phyloP scores from a whole-genome alignment of 306 rosid genomes.

The Purshia tridentata region DNA sequence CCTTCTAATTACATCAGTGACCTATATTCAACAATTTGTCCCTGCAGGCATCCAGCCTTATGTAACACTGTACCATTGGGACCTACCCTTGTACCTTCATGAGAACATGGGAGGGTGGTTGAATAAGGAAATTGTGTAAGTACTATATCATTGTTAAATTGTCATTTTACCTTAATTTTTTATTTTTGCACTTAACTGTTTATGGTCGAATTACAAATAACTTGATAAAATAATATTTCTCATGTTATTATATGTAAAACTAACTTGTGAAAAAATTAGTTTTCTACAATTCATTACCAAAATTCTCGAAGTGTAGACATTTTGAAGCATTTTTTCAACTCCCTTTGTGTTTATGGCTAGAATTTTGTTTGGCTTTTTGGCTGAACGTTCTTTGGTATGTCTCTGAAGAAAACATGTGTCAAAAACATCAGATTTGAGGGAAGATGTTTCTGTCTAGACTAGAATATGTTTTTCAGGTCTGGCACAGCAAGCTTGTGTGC shows the following conservation, averaged over 20 bases:
- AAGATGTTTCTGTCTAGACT: too few species aligned
- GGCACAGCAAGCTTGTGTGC: too few species aligned
- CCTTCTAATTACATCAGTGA: slow-evolving; percentile 13
- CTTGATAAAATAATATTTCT: neutral
- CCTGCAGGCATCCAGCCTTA: slow-evolving; percentile 79
- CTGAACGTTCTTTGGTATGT: neutral
- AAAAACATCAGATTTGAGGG: too few species aligned
- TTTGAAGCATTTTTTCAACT: neutral
- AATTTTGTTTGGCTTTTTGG: neutral
- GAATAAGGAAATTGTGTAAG: slow-evolving; percentile 74
- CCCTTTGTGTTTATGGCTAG: neutral
- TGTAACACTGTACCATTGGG: slow-evolving; percentile 93
- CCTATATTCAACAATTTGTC: slow-evolving; percentile 26
- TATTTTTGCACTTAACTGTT: neutral
- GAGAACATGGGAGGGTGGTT: slow-evolving; percentile 89
- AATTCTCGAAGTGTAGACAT: neutral
- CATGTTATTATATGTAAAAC: neutral
- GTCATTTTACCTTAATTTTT: neutral
- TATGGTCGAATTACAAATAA: neutral
- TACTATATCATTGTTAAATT: slow-evolving; percentile 1
- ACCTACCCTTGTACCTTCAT: slow-evolving; percentile 89
- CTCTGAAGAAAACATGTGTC: too few species aligned
- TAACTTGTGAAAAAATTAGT: neutral
- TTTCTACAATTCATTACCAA: neutral
- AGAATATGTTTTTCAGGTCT: too few species aligned